Base-by-base conservation (phyloP, 441 rosid genomes). In the Macaranga tanarius region DNA sequence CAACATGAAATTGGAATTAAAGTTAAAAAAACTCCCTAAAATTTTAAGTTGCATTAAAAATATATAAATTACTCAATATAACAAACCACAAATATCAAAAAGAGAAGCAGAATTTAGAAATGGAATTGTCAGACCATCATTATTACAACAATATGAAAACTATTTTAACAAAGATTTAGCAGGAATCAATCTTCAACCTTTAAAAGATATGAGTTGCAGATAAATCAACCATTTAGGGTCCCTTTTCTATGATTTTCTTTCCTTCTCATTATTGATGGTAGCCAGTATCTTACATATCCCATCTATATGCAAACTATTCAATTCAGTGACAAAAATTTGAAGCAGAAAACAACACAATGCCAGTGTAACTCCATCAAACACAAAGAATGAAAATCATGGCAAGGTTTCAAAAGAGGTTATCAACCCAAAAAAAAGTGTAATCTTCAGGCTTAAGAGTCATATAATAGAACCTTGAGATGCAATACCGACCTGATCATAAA, bases 401-500 rank as follows among this genome's bases (percentile, higher is more conserved):
- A n/a, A 69, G 15, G 2, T 67, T 42, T 19, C 16, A 50, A 50
- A 55, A 45, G 48, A 67, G 67, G 38, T 45, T 38, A 67, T 23
- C 50, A 16, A 72, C 25, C 6, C 56, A 61, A 23, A 38, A 67
- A 23, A 20, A 52, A 26, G 58, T 13, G 38, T 28, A 20, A 31
- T 40, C 23, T 66, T 16, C 25, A 34, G 4, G 7, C 38, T 34
- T 34, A 34, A 34, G 38, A 5, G 61, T 69, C 15, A 22, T 44
- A 58, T 69, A 50, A 54, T 26, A 34, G 58, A 76, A 62, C 15
- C 10, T 20, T 17, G 23, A 38, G 66, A 70, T 72, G 63, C 42
- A 60, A 67, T 56, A 54, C 70, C 61, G 70, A 86, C 97, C 95
- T 92, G 97, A 79, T 92, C 96, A 79, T 90, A 89, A 73, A 73